Conservation (phyloP, 2,329 filamentous ascomycete species). For the Xylariaceae sp. region DNA sequence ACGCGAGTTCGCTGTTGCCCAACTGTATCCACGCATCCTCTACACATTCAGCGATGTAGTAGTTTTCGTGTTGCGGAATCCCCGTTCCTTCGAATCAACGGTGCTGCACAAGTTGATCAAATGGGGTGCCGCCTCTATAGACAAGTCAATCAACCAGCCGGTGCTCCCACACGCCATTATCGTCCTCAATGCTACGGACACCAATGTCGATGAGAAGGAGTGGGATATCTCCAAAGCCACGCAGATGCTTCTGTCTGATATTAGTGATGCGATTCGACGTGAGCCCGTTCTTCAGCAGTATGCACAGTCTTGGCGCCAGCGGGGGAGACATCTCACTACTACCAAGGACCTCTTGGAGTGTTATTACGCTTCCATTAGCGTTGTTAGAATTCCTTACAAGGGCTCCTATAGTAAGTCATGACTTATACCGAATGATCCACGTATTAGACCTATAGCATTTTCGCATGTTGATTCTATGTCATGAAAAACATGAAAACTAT, state of each 20-base stretch:
- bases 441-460: neutral
- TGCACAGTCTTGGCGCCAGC: slow-evolving; percentile 50
- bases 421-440: neutral
- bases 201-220: slow-evolving; percentile 45
- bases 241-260: slow-evolving; percentile 44
- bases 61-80: slow-evolving; percentile 52
- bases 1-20: slow-evolving; percentile 48
- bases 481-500: too few species aligned
- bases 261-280: slow-evolving; percentile 43
- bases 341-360: slow-evolving; percentile 54
- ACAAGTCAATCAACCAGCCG: slow-evolving; percentile 62
- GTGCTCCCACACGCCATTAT: slow-evolving; percentile 62
- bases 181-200: slow-evolving; percentile 55
- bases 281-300: slow-evolving; percentile 47
- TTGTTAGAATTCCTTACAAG: slow-evolving; percentile 55
- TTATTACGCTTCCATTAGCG: slow-evolving; percentile 58
- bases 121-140: slow-evolving; percentile 59
- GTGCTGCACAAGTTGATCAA: slow-evolving; percentile 52
- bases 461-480: too few species aligned
- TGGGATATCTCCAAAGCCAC: slow-evolving; percentile 54
- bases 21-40: slow-evolving; percentile 53
- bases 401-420: slow-evolving; percentile 41
- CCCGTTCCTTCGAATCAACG: slow-evolving; percentile 49
- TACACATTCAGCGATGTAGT: slow-evolving; percentile 55
- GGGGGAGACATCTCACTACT: slow-evolving; percentile 50